Conservation (phyloP, 495 filamentous ascomycete genomes). For the Trypethelium eluteriae region DNA sequence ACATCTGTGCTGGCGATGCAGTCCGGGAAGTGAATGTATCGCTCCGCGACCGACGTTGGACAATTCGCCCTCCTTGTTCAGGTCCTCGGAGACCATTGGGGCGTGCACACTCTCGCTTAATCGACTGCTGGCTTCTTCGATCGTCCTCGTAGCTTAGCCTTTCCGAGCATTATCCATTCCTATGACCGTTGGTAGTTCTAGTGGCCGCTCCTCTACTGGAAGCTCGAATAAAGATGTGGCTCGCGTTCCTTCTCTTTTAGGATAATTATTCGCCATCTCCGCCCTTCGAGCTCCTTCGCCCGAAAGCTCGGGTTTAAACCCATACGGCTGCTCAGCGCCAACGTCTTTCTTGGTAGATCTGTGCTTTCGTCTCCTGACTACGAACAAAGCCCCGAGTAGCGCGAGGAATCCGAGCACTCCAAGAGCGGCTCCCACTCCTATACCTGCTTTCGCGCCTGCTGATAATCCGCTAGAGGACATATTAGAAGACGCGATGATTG, state of each 20-base stretch:
- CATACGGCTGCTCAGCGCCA: neutral
- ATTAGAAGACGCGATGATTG: neutral
- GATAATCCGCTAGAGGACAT: neutral
- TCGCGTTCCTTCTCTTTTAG: neutral
- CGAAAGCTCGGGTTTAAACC: neutral
- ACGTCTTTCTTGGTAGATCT: neutral
- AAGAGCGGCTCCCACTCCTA: neutral
- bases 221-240: neutral
- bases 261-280: neutral
- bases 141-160: too few species aligned
- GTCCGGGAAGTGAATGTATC: too few species aligned
- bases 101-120: too few species aligned
- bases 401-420: neutral
- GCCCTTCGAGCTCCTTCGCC: neutral
- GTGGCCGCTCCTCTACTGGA: neutral
- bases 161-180: too few species aligned
- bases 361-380: neutral
- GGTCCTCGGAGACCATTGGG: too few species aligned
- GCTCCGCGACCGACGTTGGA: too few species aligned
- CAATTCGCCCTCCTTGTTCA: too few species aligned
- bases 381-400: neutral
- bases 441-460: neutral
- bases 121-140: too few species aligned
- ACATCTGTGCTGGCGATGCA: too few species aligned
- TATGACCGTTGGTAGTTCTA: neutral